A percentile compares a stretch with the other conserved stretches of the same genome.
phyloP scores from a whole-genome alignment of 108 stramenopile genomes.

The Aurantiochytrium sp. region DNA sequence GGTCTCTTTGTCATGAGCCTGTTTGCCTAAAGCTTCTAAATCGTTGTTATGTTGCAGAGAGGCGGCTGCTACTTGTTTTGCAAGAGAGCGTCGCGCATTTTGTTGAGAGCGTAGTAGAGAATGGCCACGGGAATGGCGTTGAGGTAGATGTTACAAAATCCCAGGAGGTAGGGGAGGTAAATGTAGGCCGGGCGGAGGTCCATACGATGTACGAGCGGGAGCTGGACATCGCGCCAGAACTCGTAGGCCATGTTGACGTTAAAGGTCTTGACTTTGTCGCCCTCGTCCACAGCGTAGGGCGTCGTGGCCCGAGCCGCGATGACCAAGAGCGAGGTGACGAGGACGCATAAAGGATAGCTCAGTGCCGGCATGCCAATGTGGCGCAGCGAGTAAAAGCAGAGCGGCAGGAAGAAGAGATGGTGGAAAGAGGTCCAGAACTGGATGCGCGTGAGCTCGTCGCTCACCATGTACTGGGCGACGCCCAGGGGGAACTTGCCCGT shows the following conservation, averaged over 20 bases:
- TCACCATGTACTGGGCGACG: background rate
- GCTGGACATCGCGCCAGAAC: background rate
- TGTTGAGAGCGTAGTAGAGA: background rate
- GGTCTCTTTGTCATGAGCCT: no score
- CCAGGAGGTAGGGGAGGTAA: background rate
- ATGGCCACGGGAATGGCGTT: background rate
- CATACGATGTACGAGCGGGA: background rate
- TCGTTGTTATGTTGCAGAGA: no score
- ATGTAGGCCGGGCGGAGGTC: background rate
- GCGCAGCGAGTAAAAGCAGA: constrained; percentile 16
- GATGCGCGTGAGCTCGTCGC: background rate
- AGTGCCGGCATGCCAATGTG: background rate
- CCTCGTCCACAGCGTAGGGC: constrained; percentile 11
- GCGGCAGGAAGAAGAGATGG: background rate
- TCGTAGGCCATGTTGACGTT: background rate
- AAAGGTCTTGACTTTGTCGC: background rate
- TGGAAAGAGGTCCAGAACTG: constrained; percentile 4
- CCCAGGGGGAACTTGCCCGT: constrained; percentile 12
- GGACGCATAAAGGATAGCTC: background rate
- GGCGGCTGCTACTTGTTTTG: no score
- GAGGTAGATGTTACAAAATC: background rate
- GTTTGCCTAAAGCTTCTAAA: no score
- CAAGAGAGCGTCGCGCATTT: background rate
- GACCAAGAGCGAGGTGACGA: background rate
- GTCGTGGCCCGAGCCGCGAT: background rate